Base-by-base conservation (phyloP, 2,329 filamentous ascomycete species). In the Corniculantispora saksenae region DNA sequence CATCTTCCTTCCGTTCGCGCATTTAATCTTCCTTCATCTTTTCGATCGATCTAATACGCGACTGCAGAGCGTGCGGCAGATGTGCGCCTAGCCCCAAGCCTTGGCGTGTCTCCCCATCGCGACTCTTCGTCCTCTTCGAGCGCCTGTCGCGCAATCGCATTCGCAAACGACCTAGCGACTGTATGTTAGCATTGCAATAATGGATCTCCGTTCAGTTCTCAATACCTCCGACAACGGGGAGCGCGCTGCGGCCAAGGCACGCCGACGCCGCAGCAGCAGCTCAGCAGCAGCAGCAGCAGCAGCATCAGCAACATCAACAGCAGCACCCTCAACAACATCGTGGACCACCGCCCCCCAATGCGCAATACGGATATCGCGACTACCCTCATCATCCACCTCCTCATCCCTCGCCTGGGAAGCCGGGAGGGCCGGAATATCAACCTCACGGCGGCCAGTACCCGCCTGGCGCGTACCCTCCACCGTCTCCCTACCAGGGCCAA, bases 171-270 rank as follows among this genome's bases (percentile, higher is more conserved):
- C n/a, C 19, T 51, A 29, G 17, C 51, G 40, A 61, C 32, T 27
- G 38, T 9, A 19, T 6, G n/a, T 50, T 47, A 45, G 15, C 32
- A 53, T 43, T 40, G 47, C 38, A 19, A 57, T 35, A 43, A 82
- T 86, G 84, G 83, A 86, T 78, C 79, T 86, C 65, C 76, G 79
- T 68, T 81, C 80, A 19, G 83, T 88, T 70, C 76, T 88, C 56
- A 88, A 87, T 73, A 78, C 80, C 25, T 79, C 82, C 43, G 84
- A 84, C 67, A 76, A 76, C 65, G 81, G 77, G 69, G 81, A 78
- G 59, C 74, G 76, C 67, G 72, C 73, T 54, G 74, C 75, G 59
- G 70, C 74, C 64, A 76, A 75, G 67, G 73, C 75, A 61, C 71
- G 51, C 72, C 70, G 43, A 71, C 59, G 35, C 53, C 64, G 40